Evolutionary conservation across 305 asterid species (phyloP).

Genomic region (Fraxinus sp.): DNA sequence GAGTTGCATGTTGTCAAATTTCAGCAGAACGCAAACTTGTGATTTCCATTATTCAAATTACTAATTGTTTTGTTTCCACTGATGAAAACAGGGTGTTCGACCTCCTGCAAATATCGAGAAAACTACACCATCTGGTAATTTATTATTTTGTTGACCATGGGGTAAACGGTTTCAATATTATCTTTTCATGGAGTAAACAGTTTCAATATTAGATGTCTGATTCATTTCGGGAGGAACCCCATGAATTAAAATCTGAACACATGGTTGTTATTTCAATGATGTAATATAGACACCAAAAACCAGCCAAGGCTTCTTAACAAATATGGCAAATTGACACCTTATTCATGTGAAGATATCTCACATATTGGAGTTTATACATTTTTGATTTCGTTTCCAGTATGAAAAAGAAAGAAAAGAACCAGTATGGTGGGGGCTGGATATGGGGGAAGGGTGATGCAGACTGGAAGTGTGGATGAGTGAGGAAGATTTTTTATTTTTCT

Average conservation of each 20-base stretch:
- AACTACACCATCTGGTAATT: constrained; percentile 56
- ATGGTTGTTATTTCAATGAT: not conserved
- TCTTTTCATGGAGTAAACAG: not conserved
- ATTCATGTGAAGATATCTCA: not conserved
- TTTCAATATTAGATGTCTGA: not conserved
- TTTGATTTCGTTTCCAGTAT: not conserved
- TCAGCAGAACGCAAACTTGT: not conserved
- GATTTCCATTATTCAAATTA: constrained; percentile 7
- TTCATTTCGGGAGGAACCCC: not conserved
- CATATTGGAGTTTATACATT: not conserved
- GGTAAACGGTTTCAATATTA: not conserved
- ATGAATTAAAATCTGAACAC: not conserved
- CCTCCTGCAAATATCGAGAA: constrained; percentile 61
- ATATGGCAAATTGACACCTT: not conserved
- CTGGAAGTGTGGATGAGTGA: not conserved
- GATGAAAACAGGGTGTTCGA: constrained; percentile 51
- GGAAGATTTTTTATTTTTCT: not conserved
- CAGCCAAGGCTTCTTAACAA: not conserved
- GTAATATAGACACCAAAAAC: not conserved
- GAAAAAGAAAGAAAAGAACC: not conserved
- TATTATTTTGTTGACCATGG: constrained; percentile 7
- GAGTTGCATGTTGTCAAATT: not conserved
- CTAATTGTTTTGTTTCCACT: constrained; percentile 20
- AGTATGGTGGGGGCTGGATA: not conserved
- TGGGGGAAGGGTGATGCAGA: not conserved